Base-by-base conservation (phyloP, 106 monocot genomes). In the Narthecium ossifragum region DNA sequence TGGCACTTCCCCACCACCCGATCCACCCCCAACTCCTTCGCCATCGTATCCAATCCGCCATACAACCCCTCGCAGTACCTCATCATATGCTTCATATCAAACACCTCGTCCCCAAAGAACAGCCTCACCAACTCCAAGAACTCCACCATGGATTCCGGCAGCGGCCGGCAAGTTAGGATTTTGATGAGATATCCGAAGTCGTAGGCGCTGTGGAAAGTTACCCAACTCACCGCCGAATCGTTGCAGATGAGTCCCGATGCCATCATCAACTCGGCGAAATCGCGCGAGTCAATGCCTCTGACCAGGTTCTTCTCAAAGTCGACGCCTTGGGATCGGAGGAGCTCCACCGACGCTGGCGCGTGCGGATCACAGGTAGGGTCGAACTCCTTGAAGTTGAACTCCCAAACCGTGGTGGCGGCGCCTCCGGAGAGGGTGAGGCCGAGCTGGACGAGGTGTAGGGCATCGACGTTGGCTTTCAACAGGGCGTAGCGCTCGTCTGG, bases 161-260 rank as follows among this genome's bases (percentile, higher is more conserved):
- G 31, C 27, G 12, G 15, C 18, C 52, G 60, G 46, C 59, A 34
- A 0, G 80, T 89, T 17, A 89, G 59, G 38, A 71, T 46, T 58
- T 88, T 89, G 57, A 84, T 66, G 41, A 89, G 48, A 61, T 89
- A 89, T 5, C 59, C 84, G 31, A 89, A 89, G 46, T 80, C 88
- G 45, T 84, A 84, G 20, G 84, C 84, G 29, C 80, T 74, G 78
- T 80, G 80, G 71, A 89, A 89, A 29, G 80, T 77, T 17, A 80
- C 68, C 84, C 84, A 89, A n/a, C 55, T 71, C 1, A 84, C 77
- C 2, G 57, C 55, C 6, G 70, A 70, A 8, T 61, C 67, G 61
- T 64, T 70, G 70, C 66, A 70, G 22, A 83, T 59, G 23, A 88
- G 64, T 8, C 73, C 83, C 0, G 88, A 83, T 29, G 70, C 54